Evolutionary conservation across 768 basidiomycete species (phyloP), one percentile per base, ranked within the genome.

Genomic region (Suillus paluster): DNA sequence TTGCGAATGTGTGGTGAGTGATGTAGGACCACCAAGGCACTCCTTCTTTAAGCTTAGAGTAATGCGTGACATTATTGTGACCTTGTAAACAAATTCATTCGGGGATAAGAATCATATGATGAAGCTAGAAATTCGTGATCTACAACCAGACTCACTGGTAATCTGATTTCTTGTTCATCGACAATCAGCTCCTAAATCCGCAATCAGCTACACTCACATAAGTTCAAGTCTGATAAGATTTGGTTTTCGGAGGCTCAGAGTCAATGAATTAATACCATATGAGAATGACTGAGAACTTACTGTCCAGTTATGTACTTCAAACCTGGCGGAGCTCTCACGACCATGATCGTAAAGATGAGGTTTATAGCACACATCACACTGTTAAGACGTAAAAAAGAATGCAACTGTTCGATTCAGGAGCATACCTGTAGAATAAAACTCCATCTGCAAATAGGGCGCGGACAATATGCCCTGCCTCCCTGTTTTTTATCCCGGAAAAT

Each of bases 31-130:
- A 15, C 21, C 52, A 8, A 21, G 19, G 21, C 52, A 52, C 39
- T 71, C 75, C 71, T 82, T 83, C 71, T 77, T 83, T 15, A 88
- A 78, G 68, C 83, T 85, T 27, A 89, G 79, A 1, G 87, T 88
- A 53, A 89, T 88, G 12, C 88, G 81, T 4, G 86, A 88, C 81
- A 88, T 86, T 84, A 88, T 89, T 0, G 85, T 78, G 12, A 88
- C 85, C 73, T 83, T 67, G 27, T 67, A 23, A 60, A 12, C 19
- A n/a, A n/a, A n/a, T n/a, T n/a, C n/a, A n/a, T n/a, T n/a, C n/a
- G n/a, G n/a, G n/a, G n/a, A n/a, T 44, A 8, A 19, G n/a, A 30
- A 30, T 44, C 42, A 38, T 57, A 39, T 5, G 45, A 14, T 27
- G 49, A 57, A 42, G 30, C 60, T 39, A 39, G 30, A 53, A 39